Evolutionary conservation across 345 rosid genomes (phyloP).

Genomic region (Eucalyptus marginata): DNA sequence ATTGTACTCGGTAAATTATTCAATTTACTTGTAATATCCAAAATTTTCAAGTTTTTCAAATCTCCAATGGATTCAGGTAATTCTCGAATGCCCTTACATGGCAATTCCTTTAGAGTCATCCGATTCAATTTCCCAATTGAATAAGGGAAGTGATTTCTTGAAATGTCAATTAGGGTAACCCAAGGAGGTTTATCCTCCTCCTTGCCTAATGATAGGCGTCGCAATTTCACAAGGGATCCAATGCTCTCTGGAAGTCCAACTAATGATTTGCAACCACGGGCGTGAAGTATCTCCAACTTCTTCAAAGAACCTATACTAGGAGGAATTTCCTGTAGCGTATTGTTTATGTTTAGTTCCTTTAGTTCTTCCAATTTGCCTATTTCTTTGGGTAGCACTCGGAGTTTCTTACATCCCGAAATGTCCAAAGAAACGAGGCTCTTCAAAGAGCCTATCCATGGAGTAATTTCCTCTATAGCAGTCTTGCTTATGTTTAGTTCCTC

Average conservation of each 20-base stretch:
- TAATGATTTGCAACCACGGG: rapidly evolving
- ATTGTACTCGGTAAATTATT: neutral
- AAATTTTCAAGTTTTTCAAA: neutral
- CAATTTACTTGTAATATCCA: neutral
- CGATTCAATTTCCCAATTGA: neutral
- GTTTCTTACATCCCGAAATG: neutral
- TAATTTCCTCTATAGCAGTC: too few relatives aligned
- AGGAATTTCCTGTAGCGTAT: neutral
- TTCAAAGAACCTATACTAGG: neutral
- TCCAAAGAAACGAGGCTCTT: neutral
- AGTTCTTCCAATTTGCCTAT: neutral
- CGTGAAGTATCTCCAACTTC: neutral
- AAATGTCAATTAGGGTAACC: neutral
- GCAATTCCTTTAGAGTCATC: rapidly evolving
- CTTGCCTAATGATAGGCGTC: rapidly evolving
- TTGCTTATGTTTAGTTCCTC: too few relatives aligned
- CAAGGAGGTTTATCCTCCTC: neutral
- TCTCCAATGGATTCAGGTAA: neutral
- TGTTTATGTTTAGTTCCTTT: neutral
- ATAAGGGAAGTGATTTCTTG: too few relatives aligned
- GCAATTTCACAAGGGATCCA: neutral
- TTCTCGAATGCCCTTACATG: rapidly evolving
- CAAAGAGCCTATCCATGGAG: too few relatives aligned
- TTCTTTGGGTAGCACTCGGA: neutral
- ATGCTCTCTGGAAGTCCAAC: rapidly evolving